Base-by-base conservation (phyloP, 495 filamentous ascomycete species). In the Penicillium daleae region DNA sequence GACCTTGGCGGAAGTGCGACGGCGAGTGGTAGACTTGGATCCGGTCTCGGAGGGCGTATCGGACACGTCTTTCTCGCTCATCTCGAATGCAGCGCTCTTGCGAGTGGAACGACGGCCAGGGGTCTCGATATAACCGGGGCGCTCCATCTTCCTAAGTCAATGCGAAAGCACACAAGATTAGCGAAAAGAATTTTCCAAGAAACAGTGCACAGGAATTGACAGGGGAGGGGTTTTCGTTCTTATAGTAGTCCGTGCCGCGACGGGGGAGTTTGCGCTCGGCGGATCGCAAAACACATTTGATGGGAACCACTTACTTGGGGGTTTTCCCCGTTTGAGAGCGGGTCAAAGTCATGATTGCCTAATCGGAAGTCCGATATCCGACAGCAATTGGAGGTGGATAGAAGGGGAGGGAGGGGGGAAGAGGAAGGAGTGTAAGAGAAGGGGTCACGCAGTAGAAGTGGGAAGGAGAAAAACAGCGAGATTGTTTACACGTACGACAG, bases 51-150 rank as follows among this genome's bases (percentile, higher is more conserved):
- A 60, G 17, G 74, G 65, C 24, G 76, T 72, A 57, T 73, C 68
- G 60, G 74, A 73, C 40, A 59, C 61, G 35, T 77, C 75, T 46
- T 74, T 67, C 44, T 70, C 72, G 46, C 69, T 69, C 50, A 58
- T 61, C 0, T 76, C 78, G 17, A 74, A 63, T 29, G 70, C 66
- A 51, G 75, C 69, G 70, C 79, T 82, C 71, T 75, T 78, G 63
- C 81, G 76, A 39, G 68, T 78, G 56, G 70, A 68, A 56, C 82
- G 74, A 61, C 77, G 74, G 53, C 81, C 74, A 56, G 86, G 84
- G 15, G 86, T 87, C 63, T 85, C 84, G 56, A 87, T 80, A 62
- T 81, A 86, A 55, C 82, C 84, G 37, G 80, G 80, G 54, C 82
- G 80, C 32, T 83, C 80, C 59, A 83, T 80, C 74, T 85, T 87